phyloP scores from a whole-genome alignment of 2,329 filamentous ascomycete genomes.

The Sarocladium brachiariae region DNA sequence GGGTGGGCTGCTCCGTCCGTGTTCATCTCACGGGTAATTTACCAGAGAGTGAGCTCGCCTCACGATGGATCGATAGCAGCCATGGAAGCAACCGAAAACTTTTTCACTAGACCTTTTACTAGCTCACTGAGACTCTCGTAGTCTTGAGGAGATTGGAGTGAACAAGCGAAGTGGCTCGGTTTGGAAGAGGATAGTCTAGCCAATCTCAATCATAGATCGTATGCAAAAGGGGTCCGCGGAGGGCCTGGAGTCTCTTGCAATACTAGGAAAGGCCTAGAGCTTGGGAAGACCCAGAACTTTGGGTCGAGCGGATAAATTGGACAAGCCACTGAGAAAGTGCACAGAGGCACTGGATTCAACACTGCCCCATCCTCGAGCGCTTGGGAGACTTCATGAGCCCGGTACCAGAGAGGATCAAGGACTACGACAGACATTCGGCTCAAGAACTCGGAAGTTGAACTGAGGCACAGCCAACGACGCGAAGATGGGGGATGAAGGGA shows the following conservation, averaged over 20 bases:
- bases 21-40: constrained; percentile 3
- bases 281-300: neutral
- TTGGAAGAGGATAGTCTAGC: too few relatives aligned
- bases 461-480: neutral
- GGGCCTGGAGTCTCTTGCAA: neutral
- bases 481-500: neutral
- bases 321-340: neutral
- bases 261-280: neutral
- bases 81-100: too few relatives aligned
- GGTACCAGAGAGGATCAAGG: too few relatives aligned
- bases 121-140: too few relatives aligned
- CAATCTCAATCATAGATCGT: too few relatives aligned
- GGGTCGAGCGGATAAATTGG: constrained; percentile 2
- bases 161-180: too few relatives aligned
- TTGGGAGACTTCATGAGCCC: neutral
- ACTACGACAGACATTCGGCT: too few relatives aligned
- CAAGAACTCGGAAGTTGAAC: too few relatives aligned
- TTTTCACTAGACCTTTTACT: too few relatives aligned
- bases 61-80: neutral
- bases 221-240: neutral
- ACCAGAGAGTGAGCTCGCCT: neutral
- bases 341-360: neutral
- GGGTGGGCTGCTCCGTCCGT: neutral
- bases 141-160: too few relatives aligned
- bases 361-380: neutral